Base-by-base conservation (phyloP, 495 filamentous ascomycete species). In the Aspergillus avenaceus region DNA sequence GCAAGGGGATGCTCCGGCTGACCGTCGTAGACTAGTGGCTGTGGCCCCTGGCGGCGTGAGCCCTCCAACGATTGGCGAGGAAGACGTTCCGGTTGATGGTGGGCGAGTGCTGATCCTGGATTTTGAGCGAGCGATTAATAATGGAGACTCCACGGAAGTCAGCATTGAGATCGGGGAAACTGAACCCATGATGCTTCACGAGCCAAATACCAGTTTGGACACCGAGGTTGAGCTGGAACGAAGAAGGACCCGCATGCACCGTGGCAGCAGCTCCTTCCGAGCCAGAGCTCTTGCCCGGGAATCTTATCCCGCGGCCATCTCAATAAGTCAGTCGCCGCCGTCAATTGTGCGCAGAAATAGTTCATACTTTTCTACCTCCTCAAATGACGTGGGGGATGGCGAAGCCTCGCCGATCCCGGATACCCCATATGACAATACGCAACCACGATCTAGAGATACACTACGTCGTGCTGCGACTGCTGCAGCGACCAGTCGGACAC, bases 141-240 rank as follows among this genome's bases (percentile, higher is more conserved):
- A 87, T 65, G 86, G 86, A 6, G 61, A 69, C 23, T 65, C 69
- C 14, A 63, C 61, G 2, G 78, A 85, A 52, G 58, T 86, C 21
- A 82, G 74, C 2, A 84, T 95, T 52, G 89, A 93, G 63, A 80
- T 93, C 47, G 89, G 89, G 3, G 82, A 83, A 38, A 76, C 74
- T 34, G 80, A 79, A 46, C 83, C 82, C 11, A 86, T 88, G 66
- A 70, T 81, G 2, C 68, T 95, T 1, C 78, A 81, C 60, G 89
- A 95, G 57, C 85, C 87, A 52, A 77, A 84, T 47, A 80, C 85
- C 13, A 89, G 90, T 56, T 75, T 91, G 45, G 89, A 88, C 52
- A 81, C 83, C 2, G 89, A 92, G 62, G 88, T 95, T 19, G 88
- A 88, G 53, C 80, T 95, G 51, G 87, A 86, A 41, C 81, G 89